Base-by-base conservation (phyloP, 192 early-diverging fungal genomes). In the Neocallimastix lanati region DNA sequence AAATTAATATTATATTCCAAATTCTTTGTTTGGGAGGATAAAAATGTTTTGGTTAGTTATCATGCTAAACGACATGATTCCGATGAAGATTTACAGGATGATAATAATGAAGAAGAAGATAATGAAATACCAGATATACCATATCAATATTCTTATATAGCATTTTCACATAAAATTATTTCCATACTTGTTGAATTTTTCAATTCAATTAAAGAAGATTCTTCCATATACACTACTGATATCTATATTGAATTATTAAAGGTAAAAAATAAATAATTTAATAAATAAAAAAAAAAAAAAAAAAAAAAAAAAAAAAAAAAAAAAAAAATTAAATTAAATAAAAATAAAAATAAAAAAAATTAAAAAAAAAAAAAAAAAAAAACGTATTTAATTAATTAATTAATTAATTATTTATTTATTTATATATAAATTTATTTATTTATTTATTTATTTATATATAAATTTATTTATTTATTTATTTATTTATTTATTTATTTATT, bases 151-250 rank as follows among this genome's bases (percentile, higher is more conserved):
- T 67, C 50, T 11, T 67, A 67, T n/a, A 67, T 67, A 21, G 21
- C 91, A 1, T 82, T 96, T 6, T 88, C 91, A 67, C 93, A 93
- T 78, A 88, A 83, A 27, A 86, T 84, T 18, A 88, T 92, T 79
- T 82, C 84, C 28, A 80, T 84, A 25, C 86, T 93, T 16, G 85
- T 86, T 2, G 83, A 83, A 77, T 40, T 90, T 21, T 90, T 93
- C 76, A 88, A 89, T 18, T 82, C 82, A 14, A 88, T 90, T 83
- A 83, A 85, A 16, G 78, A 81, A 0, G 81, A 87, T 28, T 79
- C 83, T 21, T 85, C 80, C 15, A 77, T 95, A 1, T 94, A 89
- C 78, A 83, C 83, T 78, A 80, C 82, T 40, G 86, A 86, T 81
- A 30, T 15, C 15, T 76, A 67, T 67, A 21, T 67, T n/a, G 50